Evolutionary conservation across 2,329 filamentous ascomycete genomes (phyloP).

Genomic region (Huntiella savannae): DNA sequence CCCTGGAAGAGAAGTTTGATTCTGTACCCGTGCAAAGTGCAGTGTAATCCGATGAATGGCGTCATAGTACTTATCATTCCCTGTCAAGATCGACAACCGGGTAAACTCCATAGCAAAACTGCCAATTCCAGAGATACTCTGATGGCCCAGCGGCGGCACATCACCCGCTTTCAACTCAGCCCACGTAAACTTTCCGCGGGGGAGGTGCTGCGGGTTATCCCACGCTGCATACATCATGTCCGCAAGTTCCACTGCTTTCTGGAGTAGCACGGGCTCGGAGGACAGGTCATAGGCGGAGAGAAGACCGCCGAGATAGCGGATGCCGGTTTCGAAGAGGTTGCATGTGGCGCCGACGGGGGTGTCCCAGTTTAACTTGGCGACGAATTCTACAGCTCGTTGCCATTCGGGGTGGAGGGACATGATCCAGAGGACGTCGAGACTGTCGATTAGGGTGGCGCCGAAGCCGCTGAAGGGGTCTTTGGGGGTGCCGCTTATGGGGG

Average conservation of each 20-base stretch:
- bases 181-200: constrained; percentile 30
- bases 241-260: constrained; percentile 43
- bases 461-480: constrained; percentile 45
- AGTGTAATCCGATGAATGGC: constrained; percentile 38
- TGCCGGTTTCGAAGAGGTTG: constrained; percentile 53
- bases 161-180: constrained; percentile 20
- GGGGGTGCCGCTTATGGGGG: constrained; percentile 31
- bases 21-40: constrained; percentile 33
- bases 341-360: constrained; percentile 27
- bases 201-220: constrained; percentile 50
- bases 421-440: constrained; percentile 54
- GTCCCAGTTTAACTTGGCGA: constrained; percentile 41
- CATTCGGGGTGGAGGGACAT: constrained; percentile 50
- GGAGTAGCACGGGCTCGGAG: constrained; percentile 32
- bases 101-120: constrained; percentile 44
- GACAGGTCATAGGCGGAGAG: constrained; percentile 52
- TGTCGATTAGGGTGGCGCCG: constrained; percentile 49
- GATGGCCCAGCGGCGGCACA: constrained; percentile 18
- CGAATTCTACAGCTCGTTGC: constrained; percentile 38
- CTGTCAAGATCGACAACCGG: constrained; percentile 42
- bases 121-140: constrained; percentile 25
- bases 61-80: constrained; percentile 46
- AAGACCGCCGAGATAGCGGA: constrained; percentile 51
- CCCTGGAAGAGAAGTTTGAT: constrained; percentile 35
- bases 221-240: constrained; percentile 47